Percentiles rank a stretch among this genome's conserved stretches.
phyloP scores from a whole-genome alignment of 2,329 filamentous ascomycete genomes.

The Alternaria gaisen region DNA sequence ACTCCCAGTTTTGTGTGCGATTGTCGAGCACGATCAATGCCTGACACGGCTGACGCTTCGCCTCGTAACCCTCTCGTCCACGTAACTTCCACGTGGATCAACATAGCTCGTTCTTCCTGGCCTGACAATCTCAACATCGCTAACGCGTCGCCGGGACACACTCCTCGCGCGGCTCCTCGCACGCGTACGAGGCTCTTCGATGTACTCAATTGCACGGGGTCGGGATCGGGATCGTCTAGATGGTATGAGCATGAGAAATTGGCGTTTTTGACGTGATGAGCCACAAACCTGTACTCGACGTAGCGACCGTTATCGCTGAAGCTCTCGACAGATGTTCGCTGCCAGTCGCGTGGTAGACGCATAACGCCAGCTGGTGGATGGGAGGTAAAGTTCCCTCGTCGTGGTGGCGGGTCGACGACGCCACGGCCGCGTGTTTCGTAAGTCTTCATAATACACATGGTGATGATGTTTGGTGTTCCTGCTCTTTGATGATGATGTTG shows the following conservation, averaged over 20 bases:
- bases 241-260: neutral
- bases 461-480: conserved; percentile 1
- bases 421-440: conserved; percentile 37
- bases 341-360: conserved; percentile 45
- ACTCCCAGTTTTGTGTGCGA: neutral
- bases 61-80: conserved; percentile 37
- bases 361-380: conserved; percentile 46
- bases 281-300: conserved; percentile 33
- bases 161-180: conserved; percentile 39
- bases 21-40: conserved; percentile 3
- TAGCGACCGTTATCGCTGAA: conserved; percentile 30
- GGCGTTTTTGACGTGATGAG: neutral
- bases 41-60: conserved; percentile 44
- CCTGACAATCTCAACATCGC: conserved; percentile 35
- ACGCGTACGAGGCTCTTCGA: conserved; percentile 35
- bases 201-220: conserved; percentile 38
- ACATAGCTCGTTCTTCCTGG: conserved; percentile 37
- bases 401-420: conserved; percentile 44
- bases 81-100: conserved; percentile 33
- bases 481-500: neutral
- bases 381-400: conserved; percentile 43
- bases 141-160: conserved; percentile 36
- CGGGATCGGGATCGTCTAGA: conserved; percentile 26
- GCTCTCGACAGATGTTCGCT: conserved; percentile 24
- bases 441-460: conserved; percentile 47